These are phyloP conservation scores for Viridothelium virens DNA, from an alignment of 495 filamentous ascomycete genomes.

Conservation along the genomic window DNA sequence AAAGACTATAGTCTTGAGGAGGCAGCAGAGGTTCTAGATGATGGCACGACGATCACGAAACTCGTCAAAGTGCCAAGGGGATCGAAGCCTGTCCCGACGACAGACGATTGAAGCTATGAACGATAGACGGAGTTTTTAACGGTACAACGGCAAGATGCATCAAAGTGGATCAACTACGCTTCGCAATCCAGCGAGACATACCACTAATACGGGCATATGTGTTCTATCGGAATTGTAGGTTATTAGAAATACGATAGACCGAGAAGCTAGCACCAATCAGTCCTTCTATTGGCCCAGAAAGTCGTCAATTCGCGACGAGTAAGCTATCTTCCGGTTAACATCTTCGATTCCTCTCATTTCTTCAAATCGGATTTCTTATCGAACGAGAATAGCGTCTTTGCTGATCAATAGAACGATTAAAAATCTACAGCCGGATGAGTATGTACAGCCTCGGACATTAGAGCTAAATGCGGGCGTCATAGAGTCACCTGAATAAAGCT, in stretches of 20 bases:
- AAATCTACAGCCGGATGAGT: neutral
- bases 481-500: neutral
- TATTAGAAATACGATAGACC: neutral
- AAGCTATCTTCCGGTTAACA: too few relatives aligned
- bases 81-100: neutral
- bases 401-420: neutral
- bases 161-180: too few relatives aligned
- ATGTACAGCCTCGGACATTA: neutral
- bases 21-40: constrained; percentile 48
- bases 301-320: too few relatives aligned
- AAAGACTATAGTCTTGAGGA: constrained; percentile 54
- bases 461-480: neutral
- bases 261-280: neutral
- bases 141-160: neutral
- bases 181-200: too few relatives aligned
- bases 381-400: neutral
- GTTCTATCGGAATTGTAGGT: neutral
- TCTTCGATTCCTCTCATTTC: too few relatives aligned
- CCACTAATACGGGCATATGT: neutral
- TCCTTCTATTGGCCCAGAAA: neutral
- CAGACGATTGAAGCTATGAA: neutral
- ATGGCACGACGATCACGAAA: constrained; percentile 53
- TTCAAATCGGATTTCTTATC: neutral
- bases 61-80: constrained; percentile 41
- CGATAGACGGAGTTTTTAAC: constrained; percentile 13